phyloP scores from a whole-genome alignment of 306 rosid species.

The Pueraria montana region DNA sequence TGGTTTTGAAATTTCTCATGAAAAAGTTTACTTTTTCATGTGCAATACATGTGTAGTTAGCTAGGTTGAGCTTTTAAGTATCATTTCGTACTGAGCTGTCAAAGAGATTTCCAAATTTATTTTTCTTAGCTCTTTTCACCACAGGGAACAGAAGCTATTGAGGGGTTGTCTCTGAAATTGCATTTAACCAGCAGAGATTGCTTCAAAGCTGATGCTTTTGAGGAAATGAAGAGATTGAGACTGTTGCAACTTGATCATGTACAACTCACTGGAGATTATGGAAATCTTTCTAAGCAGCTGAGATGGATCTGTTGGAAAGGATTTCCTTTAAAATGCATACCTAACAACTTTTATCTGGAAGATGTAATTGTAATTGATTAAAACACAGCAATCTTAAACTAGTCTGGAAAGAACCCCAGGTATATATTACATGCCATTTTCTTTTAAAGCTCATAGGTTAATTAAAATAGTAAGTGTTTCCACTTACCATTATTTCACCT shows the following conservation, averaged over 20 bases:
- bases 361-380: background rate
- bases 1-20: no score
- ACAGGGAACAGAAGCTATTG: background rate
- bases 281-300: background rate
- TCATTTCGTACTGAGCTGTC: no score
- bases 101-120: no score
- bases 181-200: no score
- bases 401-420: background rate
- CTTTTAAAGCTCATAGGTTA: no score
- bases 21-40: no score
- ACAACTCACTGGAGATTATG: background rate
- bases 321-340: background rate
- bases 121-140: no score
- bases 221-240: background rate
- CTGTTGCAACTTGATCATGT: background rate
- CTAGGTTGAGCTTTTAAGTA: no score
- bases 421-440: background rate
- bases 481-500: no score
- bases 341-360: background rate
- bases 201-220: background rate
- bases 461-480: background rate
- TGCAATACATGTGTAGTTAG: no score
- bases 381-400: background rate
- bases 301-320: background rate
- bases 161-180: background rate